Base-by-base conservation (phyloP, 2,329 filamentous ascomycete species). In the Fusarium citri region DNA sequence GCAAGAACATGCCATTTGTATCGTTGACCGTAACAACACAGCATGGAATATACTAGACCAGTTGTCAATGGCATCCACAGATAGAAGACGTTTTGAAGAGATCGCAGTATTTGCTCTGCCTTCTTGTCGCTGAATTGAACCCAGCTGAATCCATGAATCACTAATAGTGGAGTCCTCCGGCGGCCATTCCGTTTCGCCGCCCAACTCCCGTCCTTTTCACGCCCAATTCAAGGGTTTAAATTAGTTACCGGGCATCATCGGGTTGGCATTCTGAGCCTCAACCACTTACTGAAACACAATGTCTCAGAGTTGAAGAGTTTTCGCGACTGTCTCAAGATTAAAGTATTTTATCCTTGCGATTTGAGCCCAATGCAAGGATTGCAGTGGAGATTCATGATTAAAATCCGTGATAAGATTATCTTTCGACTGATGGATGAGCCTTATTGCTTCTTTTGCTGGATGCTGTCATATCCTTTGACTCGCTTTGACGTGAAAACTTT, bases 171-270 rank as follows among this genome's bases (percentile, higher is more conserved):
- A 26, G 47, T 60, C 41, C 15, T 28, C 45, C 64, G 53, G 59
- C 68, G 51, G 64, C 16, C 49, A 61, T 55, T 58, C 59, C 53
- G 59, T 59, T 62, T 69, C 64, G 68, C 59, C 68, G 64, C 68
- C 68, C 56, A 71, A 72, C 58, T n/a, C 5, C 22, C 49, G 26
- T 37, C 10, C 9, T 6, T n/a, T 37, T 37, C 12, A 4, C 34
- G 34, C 34, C 34, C 34, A 37, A 37, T 4, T n/a, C 34, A 37
- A 37, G 66, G 60, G 60, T 51, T 66, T 34, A 66, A 62, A 71
- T 69, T 65, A 65, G 59, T 25, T 62, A 56, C 68, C 56, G 64
- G 66, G 63, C 61, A 18, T 46, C 12, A 56, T 55, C 53, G 48
- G 66, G 53, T 42, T 56, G 3, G 20, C 41, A 40, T 46, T 43